Evolutionary conservation across 768 basidiomycete species (phyloP), one percentile per base, ranked within the genome.

Genomic region (Saitozyma sp.): DNA sequence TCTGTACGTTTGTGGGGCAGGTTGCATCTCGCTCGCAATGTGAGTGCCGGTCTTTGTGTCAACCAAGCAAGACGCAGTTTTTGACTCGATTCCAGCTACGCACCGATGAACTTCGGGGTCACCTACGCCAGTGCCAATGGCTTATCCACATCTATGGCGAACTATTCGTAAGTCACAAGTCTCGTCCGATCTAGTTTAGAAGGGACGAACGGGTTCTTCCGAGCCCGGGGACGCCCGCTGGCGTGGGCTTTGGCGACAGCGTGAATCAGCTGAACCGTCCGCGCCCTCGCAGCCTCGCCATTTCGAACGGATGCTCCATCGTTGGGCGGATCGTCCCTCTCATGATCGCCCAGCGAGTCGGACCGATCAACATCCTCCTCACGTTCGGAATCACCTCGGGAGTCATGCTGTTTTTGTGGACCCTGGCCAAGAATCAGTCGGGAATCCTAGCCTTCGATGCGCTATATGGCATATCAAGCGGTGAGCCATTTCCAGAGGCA

Each of bases 361-460:
- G 90, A 14, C 76, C 85, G 0, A 81, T 90, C 66, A 91, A 88
- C 64, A 80, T 88, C 39, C 87, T 90, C 83, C 84, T 83, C 10
- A 87, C 89, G 0, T 85, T 86, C 41, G 87, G 85, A 0, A 59
- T 83, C 16, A 46, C 84, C 0, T 85, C 86, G 0, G 87, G 84
- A 0, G 75, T 85, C 38, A 69, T 87, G 50, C 89, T 89, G 0
- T 86, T 86, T 66, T 81, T 81, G 4, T 92, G 90, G 91, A 90
- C 90, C 1, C 65, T 19, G 45, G 66, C 69, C 8, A 62, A 19
- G n/a, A 48, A 52, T 3, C 53, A 61, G 8, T 29, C 61, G 14
- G 61, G 63, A 13, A 61, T 70, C 42, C 37, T 70, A 50, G 60
- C 54, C 17, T 70, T 58, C 52, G 61, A 68, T 38, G 69, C 69